A percentile compares a stretch with the other conserved stretches of the same genome.
Evolutionary conservation across 2,329 filamentous ascomycete genomes (phyloP).

Genomic region (Talaromyces verruculosus): DNA sequence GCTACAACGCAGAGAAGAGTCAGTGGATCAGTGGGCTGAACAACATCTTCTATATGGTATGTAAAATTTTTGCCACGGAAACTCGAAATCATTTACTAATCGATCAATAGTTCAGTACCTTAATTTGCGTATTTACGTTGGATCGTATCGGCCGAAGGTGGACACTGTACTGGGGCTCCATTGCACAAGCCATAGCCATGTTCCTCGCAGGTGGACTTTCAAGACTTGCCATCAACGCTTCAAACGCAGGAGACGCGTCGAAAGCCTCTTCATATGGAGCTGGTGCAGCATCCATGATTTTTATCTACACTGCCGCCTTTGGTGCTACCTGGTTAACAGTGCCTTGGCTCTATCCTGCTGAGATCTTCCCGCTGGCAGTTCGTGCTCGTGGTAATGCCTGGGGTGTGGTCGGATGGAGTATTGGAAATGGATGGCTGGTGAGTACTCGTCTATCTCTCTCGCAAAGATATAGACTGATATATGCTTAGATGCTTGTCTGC

Average conservation of each 20-base stretch:
- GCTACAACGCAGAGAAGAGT: slow-evolving; percentile 60
- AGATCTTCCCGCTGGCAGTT: slow-evolving; percentile 71
- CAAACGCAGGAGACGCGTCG: slow-evolving; percentile 45
- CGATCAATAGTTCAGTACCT: slow-evolving; percentile 56
- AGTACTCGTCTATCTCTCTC: slow-evolving; percentile 25
- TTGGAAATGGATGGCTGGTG: slow-evolving; percentile 68
- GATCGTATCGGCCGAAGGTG: slow-evolving; percentile 68
- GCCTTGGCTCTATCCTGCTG: slow-evolving; percentile 66
- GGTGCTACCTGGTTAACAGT: slow-evolving; percentile 60
- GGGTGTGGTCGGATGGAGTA: slow-evolving; percentile 73
- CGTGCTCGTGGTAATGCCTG: slow-evolving; percentile 73
- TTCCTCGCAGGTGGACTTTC: slow-evolving; percentile 66
- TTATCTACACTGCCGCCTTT: slow-evolving; percentile 65
- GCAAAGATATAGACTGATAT: slow-evolving; percentile 1
- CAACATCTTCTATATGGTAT: slow-evolving; percentile 57
- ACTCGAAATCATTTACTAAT: background rate
- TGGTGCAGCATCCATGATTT: slow-evolving; percentile 69
- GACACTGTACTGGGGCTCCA: slow-evolving; percentile 68
- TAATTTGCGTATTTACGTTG: slow-evolving; percentile 68
- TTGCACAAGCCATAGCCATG: slow-evolving; percentile 65
- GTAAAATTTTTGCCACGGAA: too few species aligned
- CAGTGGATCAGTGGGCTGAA: slow-evolving; percentile 64
- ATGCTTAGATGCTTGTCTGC: slow-evolving; percentile 49
- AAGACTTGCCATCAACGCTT: slow-evolving; percentile 53
- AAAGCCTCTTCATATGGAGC: slow-evolving; percentile 58